Conservation (phyloP, 352 stramenopile genomes). For the Plasmopara halstedii region DNA sequence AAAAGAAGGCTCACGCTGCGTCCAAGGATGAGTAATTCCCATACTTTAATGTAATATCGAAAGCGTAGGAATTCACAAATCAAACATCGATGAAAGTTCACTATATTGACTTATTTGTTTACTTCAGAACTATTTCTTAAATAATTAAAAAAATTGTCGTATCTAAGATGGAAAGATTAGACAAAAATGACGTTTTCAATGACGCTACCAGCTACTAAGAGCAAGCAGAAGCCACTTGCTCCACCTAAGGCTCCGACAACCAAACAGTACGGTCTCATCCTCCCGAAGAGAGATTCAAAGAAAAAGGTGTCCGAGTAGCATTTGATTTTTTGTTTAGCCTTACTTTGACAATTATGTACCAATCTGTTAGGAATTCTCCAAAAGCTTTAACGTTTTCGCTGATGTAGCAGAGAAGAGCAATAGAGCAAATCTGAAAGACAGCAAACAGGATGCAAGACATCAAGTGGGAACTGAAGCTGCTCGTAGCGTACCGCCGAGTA, state of each 20-base stretch:
- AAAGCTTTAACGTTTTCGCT: conserved; percentile 15
- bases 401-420: conserved; percentile 14
- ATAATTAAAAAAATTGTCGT: too few relatives aligned
- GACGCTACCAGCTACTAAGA: conserved; percentile 41
- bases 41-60: background rate
- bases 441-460: conserved; percentile 9
- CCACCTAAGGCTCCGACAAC: conserved; percentile 6
- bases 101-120: conserved; percentile 9
- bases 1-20: conserved; percentile 95
- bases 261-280: conserved; percentile 41
- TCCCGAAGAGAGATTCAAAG: conserved; percentile 27
- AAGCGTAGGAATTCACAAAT: too few relatives aligned
- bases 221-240: conserved; percentile 21
- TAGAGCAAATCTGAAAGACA: conserved; percentile 2
- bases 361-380: conserved; percentile 14
- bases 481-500: conserved; percentile 40
- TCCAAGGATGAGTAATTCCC: conserved; percentile 37
- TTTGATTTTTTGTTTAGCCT: too few relatives aligned
- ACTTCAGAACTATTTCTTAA: background rate
- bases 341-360: background rate
- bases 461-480: conserved; percentile 39
- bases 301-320: conserved; percentile 25
- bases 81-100: conserved; percentile 36
- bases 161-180: too few relatives aligned
- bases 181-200: conserved; percentile 58